Base-by-base conservation (phyloP, 2,329 filamentous ascomycete species). In the Pseudocercospora eumusae region DNA sequence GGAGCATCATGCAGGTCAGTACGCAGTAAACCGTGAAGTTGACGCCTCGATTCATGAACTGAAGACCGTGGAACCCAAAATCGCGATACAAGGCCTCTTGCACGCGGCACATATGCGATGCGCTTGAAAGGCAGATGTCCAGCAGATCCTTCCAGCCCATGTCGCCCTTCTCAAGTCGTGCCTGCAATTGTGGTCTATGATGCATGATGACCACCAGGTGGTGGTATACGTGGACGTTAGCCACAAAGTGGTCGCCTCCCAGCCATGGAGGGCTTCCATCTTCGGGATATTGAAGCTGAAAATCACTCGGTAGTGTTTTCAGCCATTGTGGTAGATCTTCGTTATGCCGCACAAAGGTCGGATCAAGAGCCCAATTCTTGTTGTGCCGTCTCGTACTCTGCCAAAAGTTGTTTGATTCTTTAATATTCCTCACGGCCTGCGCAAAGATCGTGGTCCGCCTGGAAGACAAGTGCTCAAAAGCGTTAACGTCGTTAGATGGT, bases 11-110 rank as follows among this genome's bases (percentile, higher is more conserved):
- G 79, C 93, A 96, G 0, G 92, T 95, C 50, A 98, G 80, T 25
- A 96, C 87, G 60, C 88, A 87, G 73, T 98, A 98, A n/a, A 98
- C 92, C 5, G 91, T 92, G 72, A 96, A 98, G 76, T 93, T 96
- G 74, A 96, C 92, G 42, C 93, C 93, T 68, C 93, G 85, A 71
- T 93, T 89, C 93, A 97, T 97, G 77, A 89, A 96, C 69, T 95
- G 83, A 15, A 98, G 81, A 0, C 93, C 93, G 15, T 85, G 85
- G 63, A 96, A 80, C 2, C 92, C 91, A 75, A 88, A 96, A 0
- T 85, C 84, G 58, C 88, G 84, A 62, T 96, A 73, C 36, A 96
- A 86, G 1, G 88, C 88, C 77, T 98, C 93, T 73, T 97, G 92
- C 5, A 97, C 77, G 63, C 90, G 87, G 76, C 93, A 97, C 56